Percentiles rank a stretch among this genome's conserved stretches.
Evolutionary conservation across 495 filamentous ascomycete genomes (phyloP).

Genomic region (Xylaria scruposa): DNA sequence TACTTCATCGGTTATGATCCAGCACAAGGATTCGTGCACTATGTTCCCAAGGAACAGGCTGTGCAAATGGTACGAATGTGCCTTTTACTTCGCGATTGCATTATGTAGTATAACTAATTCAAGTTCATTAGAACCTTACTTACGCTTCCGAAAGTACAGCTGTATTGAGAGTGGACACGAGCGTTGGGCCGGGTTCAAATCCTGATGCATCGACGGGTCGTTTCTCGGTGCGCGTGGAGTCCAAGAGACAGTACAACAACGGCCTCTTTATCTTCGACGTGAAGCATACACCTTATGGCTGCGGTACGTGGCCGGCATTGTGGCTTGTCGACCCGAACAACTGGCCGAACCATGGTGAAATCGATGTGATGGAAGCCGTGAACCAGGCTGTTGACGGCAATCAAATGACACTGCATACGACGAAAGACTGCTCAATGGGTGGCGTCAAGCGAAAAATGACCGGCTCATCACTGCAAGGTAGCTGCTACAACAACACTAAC

Average conservation of each 20-base stretch:
- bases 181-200: constrained; percentile 39
- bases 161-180: constrained; percentile 54
- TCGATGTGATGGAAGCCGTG: constrained; percentile 77
- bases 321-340: constrained; percentile 59
- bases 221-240: constrained; percentile 61
- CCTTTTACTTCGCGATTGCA: not conserved
- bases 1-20: constrained; percentile 45
- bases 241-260: constrained; percentile 58
- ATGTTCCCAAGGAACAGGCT: constrained; percentile 41
- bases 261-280: constrained; percentile 68
- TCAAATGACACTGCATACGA: constrained; percentile 72
- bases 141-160: constrained; percentile 54
- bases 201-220: constrained; percentile 55
- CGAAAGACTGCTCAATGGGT: constrained; percentile 62
- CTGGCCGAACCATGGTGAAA: constrained; percentile 75
- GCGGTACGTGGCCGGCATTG: constrained; percentile 67
- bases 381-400: constrained; percentile 60
- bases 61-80: constrained; percentile 34
- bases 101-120: constrained; percentile 47
- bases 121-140: constrained; percentile 61
- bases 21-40: constrained; percentile 53
- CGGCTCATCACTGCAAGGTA: constrained; percentile 53
- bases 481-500: constrained; percentile 62
- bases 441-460: constrained; percentile 52
- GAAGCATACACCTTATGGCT: constrained; percentile 63